phyloP scores from a whole-genome alignment of 148 eudicot genomes.

The Selenicereus undatus region DNA sequence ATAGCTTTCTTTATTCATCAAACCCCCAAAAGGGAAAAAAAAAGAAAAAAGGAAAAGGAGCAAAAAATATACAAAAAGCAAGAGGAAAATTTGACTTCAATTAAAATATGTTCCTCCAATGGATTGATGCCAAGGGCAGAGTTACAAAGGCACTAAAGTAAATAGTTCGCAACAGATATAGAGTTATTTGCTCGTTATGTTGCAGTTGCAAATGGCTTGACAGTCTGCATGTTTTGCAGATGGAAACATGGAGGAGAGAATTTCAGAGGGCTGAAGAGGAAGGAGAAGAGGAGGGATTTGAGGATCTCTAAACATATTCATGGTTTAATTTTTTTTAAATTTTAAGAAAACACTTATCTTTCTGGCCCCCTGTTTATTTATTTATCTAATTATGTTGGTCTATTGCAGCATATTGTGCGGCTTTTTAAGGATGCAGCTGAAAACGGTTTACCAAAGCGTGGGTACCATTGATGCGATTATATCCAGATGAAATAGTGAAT shows the following conservation, averaged over 20 bases:
- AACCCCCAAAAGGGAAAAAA: too few relatives aligned
- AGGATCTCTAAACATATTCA: constrained; percentile 49
- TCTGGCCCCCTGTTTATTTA: neutral
- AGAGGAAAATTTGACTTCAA: too few relatives aligned
- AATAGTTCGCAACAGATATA: neutral
- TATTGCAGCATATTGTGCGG: neutral
- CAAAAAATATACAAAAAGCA: neutral
- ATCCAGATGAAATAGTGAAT: too few relatives aligned
- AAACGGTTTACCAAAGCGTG: neutral
- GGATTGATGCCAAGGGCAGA: neutral
- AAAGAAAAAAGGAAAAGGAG: too few relatives aligned
- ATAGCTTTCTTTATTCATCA: too few relatives aligned
- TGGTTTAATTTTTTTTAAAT: neutral
- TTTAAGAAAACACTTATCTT: neutral
- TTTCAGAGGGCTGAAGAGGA: constrained; percentile 81
- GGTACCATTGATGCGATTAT: too few relatives aligned
- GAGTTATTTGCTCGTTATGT: neutral
- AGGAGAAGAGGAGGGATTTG: constrained; percentile 91
- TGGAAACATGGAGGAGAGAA: constrained; percentile 90
- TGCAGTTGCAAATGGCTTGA: neutral
- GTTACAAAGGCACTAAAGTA: neutral
- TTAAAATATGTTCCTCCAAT: too few relatives aligned
- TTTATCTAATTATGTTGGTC: neutral
- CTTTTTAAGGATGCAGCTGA: neutral
- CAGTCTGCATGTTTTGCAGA: constrained; percentile 32